Evolutionary conservation across 495 filamentous ascomycete species (phyloP).

Genomic region (Acidiella bohemica): DNA sequence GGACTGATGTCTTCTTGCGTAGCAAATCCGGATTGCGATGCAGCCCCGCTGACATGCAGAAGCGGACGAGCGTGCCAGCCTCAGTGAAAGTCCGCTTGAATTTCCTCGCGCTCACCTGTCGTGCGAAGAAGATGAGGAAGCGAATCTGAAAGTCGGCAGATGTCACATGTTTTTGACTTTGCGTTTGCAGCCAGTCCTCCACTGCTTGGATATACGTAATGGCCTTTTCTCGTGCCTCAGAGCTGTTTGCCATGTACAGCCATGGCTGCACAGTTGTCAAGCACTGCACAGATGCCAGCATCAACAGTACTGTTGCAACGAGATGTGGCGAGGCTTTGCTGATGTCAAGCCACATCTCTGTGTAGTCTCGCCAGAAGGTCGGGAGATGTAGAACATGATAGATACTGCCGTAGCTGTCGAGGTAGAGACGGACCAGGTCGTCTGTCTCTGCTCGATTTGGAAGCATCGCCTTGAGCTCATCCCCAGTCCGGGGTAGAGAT

Average conservation of each 20-base stretch:
- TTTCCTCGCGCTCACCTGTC: slow-evolving; percentile 11
- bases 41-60: slow-evolving; percentile 21
- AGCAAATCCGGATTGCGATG: slow-evolving; percentile 19
- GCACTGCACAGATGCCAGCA: slow-evolving; percentile 14
- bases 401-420: slow-evolving; percentile 15
- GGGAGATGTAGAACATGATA: slow-evolving; percentile 21
- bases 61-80: slow-evolving; percentile 15
- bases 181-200: slow-evolving; percentile 16
- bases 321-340: slow-evolving; percentile 1
- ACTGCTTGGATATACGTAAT: slow-evolving; percentile 12
- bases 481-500: slow-evolving; percentile 1
- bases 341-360: slow-evolving; percentile 8
- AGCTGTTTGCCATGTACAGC: slow-evolving; percentile 16
- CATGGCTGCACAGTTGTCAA: slow-evolving; percentile 3
- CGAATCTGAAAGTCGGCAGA: slow-evolving; percentile 18
- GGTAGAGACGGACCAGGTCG: slow-evolving; percentile 11
- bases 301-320: slow-evolving; percentile 14
- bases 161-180: slow-evolving; percentile 22
- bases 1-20: slow-evolving; percentile 12
- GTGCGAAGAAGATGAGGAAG: slow-evolving; percentile 11
- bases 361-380: slow-evolving; percentile 18
- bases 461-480: slow-evolving; percentile 7
- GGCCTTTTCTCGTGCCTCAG: slow-evolving; percentile 10
- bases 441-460: slow-evolving; percentile 5
- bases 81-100: slow-evolving; percentile 19